These are phyloP conservation scores for Cystobasidium tubakii DNA, from an alignment of 768 basidiomycete genomes.

Conservation along the genomic window DNA sequence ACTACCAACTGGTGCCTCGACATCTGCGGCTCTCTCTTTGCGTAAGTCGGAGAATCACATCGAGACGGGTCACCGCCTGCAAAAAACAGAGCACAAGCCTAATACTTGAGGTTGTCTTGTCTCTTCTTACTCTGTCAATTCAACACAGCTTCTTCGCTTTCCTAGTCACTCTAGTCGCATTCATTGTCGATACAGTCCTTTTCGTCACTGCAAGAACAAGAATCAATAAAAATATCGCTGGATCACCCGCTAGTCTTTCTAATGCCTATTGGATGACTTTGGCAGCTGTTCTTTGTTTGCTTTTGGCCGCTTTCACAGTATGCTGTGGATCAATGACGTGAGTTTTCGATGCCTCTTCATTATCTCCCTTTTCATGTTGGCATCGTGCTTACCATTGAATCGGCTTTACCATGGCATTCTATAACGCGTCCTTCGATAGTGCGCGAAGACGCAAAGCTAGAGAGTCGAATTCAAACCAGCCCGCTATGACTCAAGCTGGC, in stretches of 20 bases:
- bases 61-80: no score
- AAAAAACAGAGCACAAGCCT: no score
- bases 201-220: conserved; percentile 23
- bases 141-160: conserved; percentile 28
- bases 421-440: background rate
- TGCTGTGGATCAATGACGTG: conserved; percentile 29
- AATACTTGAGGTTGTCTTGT: background rate
- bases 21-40: conserved; percentile 11
- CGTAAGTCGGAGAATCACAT: background rate
- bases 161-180: conserved; percentile 27
- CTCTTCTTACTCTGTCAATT: background rate
- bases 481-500: conserved; percentile 10
- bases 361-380: background rate
- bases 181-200: conserved; percentile 26
- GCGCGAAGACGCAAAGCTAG: background rate
- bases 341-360: background rate
- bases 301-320: conserved; percentile 31
- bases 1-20: conserved; percentile 29
- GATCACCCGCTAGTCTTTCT: conserved; percentile 11
- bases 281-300: conserved; percentile 9
- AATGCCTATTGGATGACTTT: conserved; percentile 26
- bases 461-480: background rate
- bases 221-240: conserved; percentile 20
- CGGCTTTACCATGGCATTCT: no score
- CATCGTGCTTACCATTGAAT: no score